These are phyloP conservation scores for Geranium brycei DNA, from an alignment of 345 rosid species.

Conservation along the genomic window DNA sequence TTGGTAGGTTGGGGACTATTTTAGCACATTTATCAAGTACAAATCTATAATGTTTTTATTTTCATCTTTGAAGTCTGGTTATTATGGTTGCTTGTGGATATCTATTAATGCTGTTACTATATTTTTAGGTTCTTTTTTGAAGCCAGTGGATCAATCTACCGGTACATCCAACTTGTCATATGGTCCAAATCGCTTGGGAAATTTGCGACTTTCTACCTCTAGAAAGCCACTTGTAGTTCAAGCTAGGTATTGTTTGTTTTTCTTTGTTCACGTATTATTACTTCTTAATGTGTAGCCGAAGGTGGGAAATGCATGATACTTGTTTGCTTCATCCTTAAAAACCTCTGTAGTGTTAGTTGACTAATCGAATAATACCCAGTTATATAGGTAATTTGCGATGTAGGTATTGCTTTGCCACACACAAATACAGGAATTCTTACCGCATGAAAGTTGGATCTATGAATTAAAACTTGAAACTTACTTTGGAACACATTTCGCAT, in stretches of 20 bases:
- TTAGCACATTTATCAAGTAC: no score
- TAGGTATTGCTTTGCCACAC: not conserved
- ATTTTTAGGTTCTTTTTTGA: constrained; percentile 30
- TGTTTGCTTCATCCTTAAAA: no score
- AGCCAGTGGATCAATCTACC: constrained; percentile 17
- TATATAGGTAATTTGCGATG: no score
- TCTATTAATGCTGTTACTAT: not conserved
- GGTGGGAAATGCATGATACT: not conserved
- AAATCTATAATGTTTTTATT: no score
- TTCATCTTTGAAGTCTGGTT: no score
- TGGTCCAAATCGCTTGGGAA: constrained; percentile 21
- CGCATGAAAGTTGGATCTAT: no score
- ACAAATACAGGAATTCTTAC: not conserved
- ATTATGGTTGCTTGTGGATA: not conserved
- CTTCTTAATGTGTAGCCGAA: not conserved
- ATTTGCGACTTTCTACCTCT: constrained; percentile 28
- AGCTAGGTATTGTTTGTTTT: constrained; percentile 37
- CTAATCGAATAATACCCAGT: not conserved
- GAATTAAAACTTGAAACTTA: no score
- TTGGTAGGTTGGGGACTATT: no score
- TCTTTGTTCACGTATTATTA: not conserved
- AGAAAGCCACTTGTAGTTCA: constrained; percentile 37
- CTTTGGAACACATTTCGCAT: no score
- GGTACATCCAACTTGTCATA: constrained; percentile 37
- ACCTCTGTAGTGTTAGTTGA: not conserved